Base-by-base conservation (phyloP, 495 filamentous ascomycete species). In the Xylaria sp. region DNA sequence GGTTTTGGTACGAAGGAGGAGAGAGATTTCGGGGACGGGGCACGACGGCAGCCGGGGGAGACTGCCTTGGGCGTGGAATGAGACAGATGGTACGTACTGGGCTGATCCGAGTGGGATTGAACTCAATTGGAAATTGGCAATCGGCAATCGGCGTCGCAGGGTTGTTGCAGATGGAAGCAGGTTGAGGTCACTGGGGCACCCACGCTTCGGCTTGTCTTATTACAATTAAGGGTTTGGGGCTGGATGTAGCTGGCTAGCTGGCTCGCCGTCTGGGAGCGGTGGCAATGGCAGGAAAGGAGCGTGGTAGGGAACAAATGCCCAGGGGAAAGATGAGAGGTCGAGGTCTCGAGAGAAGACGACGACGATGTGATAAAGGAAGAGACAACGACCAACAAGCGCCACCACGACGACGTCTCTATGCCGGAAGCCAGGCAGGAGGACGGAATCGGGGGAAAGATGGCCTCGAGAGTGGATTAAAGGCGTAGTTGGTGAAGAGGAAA, bases 221-320 rank as follows among this genome's bases (percentile, higher is more conserved):
- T 71, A 71, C 61, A 59, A 71, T 71, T 71, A 71, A 37, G 52
- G 9, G 24, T 63, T 50, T 46, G 35, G 35, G 35, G 33, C 50
- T 33, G 58, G 55, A 17, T 5, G 62, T 37, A 50, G 63, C 48
- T 41, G 31, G 43, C 44, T 37, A 50, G 63, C 48, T 41, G 31
- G 43, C 44, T 46, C 59, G 61, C 21, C 26, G 11, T 48, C 19
- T 15, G 3, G 11, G 14, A 15, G 46, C 21, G 37, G 14, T 15
- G 43, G 24, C 24, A 52, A 5, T 41, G 40, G 61, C 35, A 50
- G 37, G 40, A 64, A 71, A 71, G 69, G 69, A 71, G 48, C 69
- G 69, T 71, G 69, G 69, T 40, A 71, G 69, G 69, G 61, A 66
- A 65, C 61, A 57, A 68, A 68, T 55, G 69, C 61, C 69, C 61